phyloP scores from a whole-genome alignment of 345 rosid genomes.

The Lumnitzera racemosa region DNA sequence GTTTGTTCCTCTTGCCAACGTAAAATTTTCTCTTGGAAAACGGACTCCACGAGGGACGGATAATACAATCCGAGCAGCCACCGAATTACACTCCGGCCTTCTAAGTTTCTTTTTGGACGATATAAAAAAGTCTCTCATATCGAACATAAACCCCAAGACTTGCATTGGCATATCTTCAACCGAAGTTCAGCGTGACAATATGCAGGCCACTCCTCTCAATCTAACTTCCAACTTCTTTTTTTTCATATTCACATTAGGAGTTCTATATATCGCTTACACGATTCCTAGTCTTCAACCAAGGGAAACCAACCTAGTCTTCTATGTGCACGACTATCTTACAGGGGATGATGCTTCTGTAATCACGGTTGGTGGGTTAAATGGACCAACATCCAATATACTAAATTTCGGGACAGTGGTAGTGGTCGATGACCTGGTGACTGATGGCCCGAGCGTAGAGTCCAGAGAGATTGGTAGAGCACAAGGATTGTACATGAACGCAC shows the following conservation, averaged over 20 bases:
- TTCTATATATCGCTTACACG: conserved; percentile 23
- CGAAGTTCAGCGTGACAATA: not conserved
- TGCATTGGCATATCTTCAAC: too few relatives aligned
- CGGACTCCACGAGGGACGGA: too few relatives aligned
- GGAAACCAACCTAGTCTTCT: conserved; percentile 27
- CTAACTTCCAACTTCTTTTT: conserved; percentile 21
- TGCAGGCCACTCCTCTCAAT: conserved; percentile 17
- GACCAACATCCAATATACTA: conserved; percentile 22
- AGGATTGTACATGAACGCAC: conserved; percentile 35
- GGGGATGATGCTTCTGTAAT: conserved; percentile 22
- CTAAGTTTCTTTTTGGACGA: too few relatives aligned
- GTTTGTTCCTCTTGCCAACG: too few relatives aligned
- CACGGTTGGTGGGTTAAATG: conserved; percentile 22
- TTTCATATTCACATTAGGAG: conserved; percentile 11
- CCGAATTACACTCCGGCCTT: too few relatives aligned
- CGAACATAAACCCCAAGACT: not conserved
- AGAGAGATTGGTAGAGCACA: conserved; percentile 37
- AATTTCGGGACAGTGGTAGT: conserved; percentile 30
- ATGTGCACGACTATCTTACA: conserved; percentile 30
- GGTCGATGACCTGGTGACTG: conserved; percentile 35
- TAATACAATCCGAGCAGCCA: too few relatives aligned
- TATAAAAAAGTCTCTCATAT: not conserved
- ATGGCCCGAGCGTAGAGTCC: conserved; percentile 32
- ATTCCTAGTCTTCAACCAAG: conserved; percentile 18
- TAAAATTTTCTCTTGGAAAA: too few relatives aligned